Evolutionary conservation across 768 basidiomycete genomes (phyloP).

Genomic region (Cystofilobasidium ferigula): DNA sequence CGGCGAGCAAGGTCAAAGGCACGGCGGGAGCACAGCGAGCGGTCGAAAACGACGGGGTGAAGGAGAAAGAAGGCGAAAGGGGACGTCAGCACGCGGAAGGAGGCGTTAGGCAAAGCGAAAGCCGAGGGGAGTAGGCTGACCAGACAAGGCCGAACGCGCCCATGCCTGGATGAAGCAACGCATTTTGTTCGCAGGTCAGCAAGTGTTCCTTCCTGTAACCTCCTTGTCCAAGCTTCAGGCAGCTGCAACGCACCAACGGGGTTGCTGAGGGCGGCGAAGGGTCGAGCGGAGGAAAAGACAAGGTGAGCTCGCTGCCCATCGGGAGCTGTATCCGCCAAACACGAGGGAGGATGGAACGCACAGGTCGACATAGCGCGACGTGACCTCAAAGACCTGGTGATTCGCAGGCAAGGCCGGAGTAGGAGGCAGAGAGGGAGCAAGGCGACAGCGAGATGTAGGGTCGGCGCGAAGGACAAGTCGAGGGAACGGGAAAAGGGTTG

Average conservation of each 20-base stretch:
- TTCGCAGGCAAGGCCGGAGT: not conserved
- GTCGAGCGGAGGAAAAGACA: too few relatives aligned
- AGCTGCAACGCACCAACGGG: slow-evolving; percentile 16
- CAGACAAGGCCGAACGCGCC: slow-evolving; percentile 98
- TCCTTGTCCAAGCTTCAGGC: not conserved
- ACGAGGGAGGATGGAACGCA: not conserved
- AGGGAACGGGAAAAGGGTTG: not conserved
- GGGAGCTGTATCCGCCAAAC: too few relatives aligned
- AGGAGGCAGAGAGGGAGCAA: not conserved
- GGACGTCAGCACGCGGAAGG: slow-evolving; percentile 3
- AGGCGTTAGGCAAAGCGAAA: slow-evolving; percentile 24
- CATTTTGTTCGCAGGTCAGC: not conserved
- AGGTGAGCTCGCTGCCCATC: too few relatives aligned
- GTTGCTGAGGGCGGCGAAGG: slow-evolving; percentile 22
- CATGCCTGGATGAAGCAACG: slow-evolving; percentile 39
- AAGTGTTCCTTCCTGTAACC: too few relatives aligned
- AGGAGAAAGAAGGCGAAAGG: slow-evolving; percentile 13
- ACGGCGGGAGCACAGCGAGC: too few relatives aligned
- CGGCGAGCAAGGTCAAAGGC: too few relatives aligned
- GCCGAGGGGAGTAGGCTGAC: slow-evolving; percentile 43
- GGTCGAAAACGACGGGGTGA: not conserved
- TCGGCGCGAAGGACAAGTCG: not conserved
- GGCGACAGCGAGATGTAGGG: not conserved
- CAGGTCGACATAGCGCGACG: slow-evolving; percentile 96
- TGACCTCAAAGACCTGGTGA: slow-evolving; percentile 60